Base-by-base conservation (phyloP, 371 early-diverging fungal genomes). In the Mortierella sp. region DNA sequence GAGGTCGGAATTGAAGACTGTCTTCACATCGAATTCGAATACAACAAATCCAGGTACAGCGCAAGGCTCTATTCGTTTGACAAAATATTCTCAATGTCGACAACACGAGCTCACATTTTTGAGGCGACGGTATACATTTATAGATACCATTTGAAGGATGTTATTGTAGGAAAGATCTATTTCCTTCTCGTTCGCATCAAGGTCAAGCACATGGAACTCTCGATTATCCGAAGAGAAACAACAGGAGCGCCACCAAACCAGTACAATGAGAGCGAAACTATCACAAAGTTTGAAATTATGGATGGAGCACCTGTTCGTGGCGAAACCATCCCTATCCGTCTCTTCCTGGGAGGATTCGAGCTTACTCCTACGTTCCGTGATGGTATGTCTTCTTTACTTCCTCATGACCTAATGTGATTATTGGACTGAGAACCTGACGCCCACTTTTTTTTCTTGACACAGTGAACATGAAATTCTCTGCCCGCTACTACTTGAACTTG, bases 281-380 rank as follows among this genome's bases (percentile, higher is more conserved):
- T 99, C 43, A 97, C 98, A 62, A 97, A 96, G 84, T 98, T 97
- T 83, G 98, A 99, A 83, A 98, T 99, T 75, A 98, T 99, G 98
- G 99, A 99, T 84, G 99, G 99, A 12, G 98, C 98, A 35, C 98
- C 99, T 37, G 97, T 97, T 10, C 88, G 96, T 79, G 98, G 97
- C n/a, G 98, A 99, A 80, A 97, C 97, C 5, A 98, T 99, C 67
- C 99, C 98, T 52, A 98, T 99, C 75, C 94, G 98, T 47, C 87
- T 98, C 62, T 98, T 98, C 87, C 88, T 99, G 51, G 94, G 94
- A 68, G 98, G 98, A 6, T 98, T 98, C 71, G 98, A 99, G 71
- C 87, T 99, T 70, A 98, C 96, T 18, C 97, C 97, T 57, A 93
- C 93, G 32, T 93, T 91, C 83, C 89, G 91, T 75, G 87, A 87